These are phyloP conservation scores for Lasiodiplodia sp. DNA, from an alignment of 2,329 filamentous ascomycete genomes.

Conservation along the genomic window DNA sequence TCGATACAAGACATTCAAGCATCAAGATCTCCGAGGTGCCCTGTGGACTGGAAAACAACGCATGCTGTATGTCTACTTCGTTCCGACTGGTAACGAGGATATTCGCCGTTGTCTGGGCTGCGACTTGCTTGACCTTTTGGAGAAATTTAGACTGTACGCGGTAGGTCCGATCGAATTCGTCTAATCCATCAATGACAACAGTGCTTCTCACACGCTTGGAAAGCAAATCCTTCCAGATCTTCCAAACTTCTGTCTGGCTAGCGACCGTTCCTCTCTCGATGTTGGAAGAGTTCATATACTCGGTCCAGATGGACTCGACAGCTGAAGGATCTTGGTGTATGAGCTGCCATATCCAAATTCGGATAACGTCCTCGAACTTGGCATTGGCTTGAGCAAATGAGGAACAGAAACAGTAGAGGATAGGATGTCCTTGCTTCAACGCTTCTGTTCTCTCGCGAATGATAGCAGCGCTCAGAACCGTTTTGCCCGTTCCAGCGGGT, in stretches of 20 bases:
- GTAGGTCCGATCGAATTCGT: not conserved
- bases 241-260: not conserved
- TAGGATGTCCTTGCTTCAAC: not conserved
- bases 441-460: not conserved
- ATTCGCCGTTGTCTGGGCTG: not conserved
- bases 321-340: not conserved
- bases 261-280: not conserved
- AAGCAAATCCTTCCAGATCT: not conserved
- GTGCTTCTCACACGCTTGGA: not conserved
- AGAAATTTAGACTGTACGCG: not conserved
- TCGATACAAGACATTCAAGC: not conserved
- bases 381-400: not conserved
- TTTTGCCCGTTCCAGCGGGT: not conserved
- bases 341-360: slow-evolving; percentile 1
- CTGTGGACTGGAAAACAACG: not conserved
- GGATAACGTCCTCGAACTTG: not conserved
- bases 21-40: not conserved
- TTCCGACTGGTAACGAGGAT: not conserved
- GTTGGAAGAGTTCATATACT: not conserved
- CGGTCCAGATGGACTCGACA: not conserved
- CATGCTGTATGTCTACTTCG: not conserved
- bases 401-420: not conserved
- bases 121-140: not conserved
- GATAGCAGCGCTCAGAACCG: not conserved
- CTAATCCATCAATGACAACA: not conserved